These are phyloP conservation scores for Diaporthe nobilis DNA, from an alignment of 2,329 filamentous ascomycete genomes.

Conservation along the genomic window DNA sequence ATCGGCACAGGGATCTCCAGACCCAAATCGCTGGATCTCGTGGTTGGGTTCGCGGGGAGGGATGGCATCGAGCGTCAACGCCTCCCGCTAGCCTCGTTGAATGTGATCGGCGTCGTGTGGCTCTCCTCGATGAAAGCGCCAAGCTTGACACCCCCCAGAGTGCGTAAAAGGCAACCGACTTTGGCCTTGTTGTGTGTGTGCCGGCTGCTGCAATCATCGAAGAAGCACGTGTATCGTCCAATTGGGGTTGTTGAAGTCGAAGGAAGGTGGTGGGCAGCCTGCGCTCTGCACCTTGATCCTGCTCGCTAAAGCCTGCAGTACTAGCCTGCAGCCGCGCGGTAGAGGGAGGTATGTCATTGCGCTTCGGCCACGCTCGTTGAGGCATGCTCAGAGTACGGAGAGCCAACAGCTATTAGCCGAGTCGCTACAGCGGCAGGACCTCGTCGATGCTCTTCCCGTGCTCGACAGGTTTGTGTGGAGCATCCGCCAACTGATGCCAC, in stretches of 20 bases:
- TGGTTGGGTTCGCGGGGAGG: conserved; percentile 14
- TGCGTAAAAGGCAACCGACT: neutral
- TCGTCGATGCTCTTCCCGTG: neutral
- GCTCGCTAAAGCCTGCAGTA: conserved; percentile 22
- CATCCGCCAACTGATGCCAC: neutral
- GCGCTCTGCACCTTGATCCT: conserved; percentile 24
- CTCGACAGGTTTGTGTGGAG: neutral
- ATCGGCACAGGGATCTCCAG: conserved; percentile 40
- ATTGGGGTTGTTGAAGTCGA: conserved; percentile 4
- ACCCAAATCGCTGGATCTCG: conserved; percentile 39
- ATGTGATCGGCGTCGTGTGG: conserved; percentile 27
- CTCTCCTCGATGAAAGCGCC: conserved; percentile 24
- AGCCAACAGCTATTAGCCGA: conserved; percentile 7
- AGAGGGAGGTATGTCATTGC: neutral
- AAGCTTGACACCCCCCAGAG: conserved; percentile 12
- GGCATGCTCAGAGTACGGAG: neutral
- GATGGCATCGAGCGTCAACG: conserved; percentile 24
- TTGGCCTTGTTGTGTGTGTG: conserved; percentile 15
- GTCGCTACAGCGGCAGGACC: neutral
- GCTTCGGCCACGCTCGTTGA: neutral
- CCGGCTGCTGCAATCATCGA: conserved; percentile 12
- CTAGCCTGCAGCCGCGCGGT: conserved; percentile 33
- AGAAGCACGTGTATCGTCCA: conserved; percentile 22
- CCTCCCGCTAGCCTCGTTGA: conserved; percentile 25
- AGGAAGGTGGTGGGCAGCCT: conserved; percentile 18